Conservation (phyloP, 78 protist genomes). For the Dictyostelium citrinum region DNA sequence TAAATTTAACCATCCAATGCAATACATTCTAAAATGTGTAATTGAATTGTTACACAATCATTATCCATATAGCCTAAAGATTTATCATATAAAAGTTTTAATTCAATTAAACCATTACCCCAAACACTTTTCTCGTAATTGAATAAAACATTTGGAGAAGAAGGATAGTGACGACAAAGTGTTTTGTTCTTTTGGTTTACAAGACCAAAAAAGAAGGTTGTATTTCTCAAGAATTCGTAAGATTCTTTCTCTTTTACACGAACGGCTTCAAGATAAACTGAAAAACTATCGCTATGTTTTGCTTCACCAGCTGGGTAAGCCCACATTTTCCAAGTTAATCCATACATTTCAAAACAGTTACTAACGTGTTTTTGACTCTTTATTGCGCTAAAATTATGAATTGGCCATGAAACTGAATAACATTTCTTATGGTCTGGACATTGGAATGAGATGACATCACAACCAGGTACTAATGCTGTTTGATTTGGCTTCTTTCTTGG, state of each 20-base stretch:
- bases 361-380: conserved; percentile 53
- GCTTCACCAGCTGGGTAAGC: conserved; percentile 78
- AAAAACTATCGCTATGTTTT: conserved; percentile 55
- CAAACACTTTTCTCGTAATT: conserved; percentile 71
- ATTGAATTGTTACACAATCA: conserved; percentile 49
- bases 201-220: conserved; percentile 62
- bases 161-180: conserved; percentile 45
- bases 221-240: conserved; percentile 54
- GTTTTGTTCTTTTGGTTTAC: conserved; percentile 58
- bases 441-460: conserved; percentile 7
- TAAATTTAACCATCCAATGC: conserved; percentile 56
- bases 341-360: conserved; percentile 42
- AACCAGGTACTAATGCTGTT: conserved; percentile 7
- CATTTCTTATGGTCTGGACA: conserved; percentile 55
- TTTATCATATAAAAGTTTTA: conserved; percentile 40
- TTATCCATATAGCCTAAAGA: conserved; percentile 65
- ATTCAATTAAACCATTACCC: conserved; percentile 76
- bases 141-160: conserved; percentile 68
- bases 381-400: conserved; percentile 27
- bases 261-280: conserved; percentile 62
- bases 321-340: conserved; percentile 71
- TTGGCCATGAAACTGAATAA: conserved; percentile 56
- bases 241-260: conserved; percentile 69
- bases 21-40: conserved; percentile 72
- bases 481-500: conserved; percentile 22